Evolutionary conservation across 495 filamentous ascomycete species (phyloP), one percentile per base, ranked within the genome.

Genomic region (Lasiosphaeria miniovina): DNA sequence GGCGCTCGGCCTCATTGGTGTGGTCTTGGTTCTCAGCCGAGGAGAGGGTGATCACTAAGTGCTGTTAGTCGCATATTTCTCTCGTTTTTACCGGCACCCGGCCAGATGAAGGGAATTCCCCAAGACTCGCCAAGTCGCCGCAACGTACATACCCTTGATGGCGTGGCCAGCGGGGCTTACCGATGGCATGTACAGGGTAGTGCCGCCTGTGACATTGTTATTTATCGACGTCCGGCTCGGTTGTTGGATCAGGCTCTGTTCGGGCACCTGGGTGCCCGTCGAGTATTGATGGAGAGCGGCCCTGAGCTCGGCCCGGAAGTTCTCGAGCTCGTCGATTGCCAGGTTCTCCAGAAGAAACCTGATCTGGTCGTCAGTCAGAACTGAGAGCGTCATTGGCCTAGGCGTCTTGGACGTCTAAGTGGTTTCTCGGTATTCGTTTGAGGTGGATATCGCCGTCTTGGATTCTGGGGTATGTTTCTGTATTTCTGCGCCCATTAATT

Each of bases 151-250:
- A 82, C 77, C 80, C 68, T 84, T 83, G 55, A 82, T 68, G 14
- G 75, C 80, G 53, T 80, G 72, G 15, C 80, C 78, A 1, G 65
- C 50, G 0, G 75, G 64, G 54, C 74, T 78, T 31, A 75, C 84
- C 3, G 90, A 90, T 4, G 94, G 94, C 94, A 97, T 98, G 71
- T 96, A 94, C 36, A 98, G 78, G 0, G 90, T 96, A 3, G 89
- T 95, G 46, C 85, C 83, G 41, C 90, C 88, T 77, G 90, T 87
- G 24, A 75, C 79, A 4, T 79, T 54, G 36, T 81, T 74, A 48
- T 84, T 83, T 50, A 93, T 82, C 0, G 86, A 81, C 0, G 89
- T 89, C 50, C 93, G 83, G 56, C 85, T 83, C 0, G 93, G 93
- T 67, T 96, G 91, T 57, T 90, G 87, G 35, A 81, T 77, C 4